These are phyloP conservation scores for Ascodesmis nigricans DNA, from an alignment of 495 filamentous ascomycete species.

Conservation along the genomic window DNA sequence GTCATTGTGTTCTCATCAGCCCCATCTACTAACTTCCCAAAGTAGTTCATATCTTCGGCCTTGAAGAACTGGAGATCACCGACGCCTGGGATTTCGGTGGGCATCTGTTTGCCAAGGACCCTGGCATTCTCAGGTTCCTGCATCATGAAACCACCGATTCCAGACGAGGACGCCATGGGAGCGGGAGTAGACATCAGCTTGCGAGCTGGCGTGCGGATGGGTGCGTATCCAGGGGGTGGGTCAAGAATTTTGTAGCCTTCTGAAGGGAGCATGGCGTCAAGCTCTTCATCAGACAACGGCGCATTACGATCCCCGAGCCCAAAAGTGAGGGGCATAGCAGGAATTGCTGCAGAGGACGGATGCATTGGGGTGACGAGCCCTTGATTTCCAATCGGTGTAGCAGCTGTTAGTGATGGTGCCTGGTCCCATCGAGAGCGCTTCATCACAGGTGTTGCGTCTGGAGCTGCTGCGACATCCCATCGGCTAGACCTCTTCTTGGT, in stretches of 20 bases:
- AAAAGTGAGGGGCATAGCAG: slow-evolving; percentile 39
- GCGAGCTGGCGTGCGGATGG: slow-evolving; percentile 52
- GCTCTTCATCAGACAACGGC: slow-evolving; percentile 73
- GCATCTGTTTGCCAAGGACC: slow-evolving; percentile 68
- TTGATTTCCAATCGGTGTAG: slow-evolving; percentile 62
- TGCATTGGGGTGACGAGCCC: slow-evolving; percentile 75
- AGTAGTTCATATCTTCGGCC: slow-evolving; percentile 96
- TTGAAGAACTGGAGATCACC: slow-evolving; percentile 98
- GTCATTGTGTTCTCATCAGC: slow-evolving; percentile 80
- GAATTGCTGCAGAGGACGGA: slow-evolving; percentile 33
- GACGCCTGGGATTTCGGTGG: slow-evolving; percentile 91
- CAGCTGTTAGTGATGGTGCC: slow-evolving; percentile 48
- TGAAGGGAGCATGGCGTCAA: slow-evolving; percentile 72
- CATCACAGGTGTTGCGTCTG: slow-evolving; percentile 38
- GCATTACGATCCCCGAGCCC: slow-evolving; percentile 65
- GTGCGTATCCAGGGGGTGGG: slow-evolving; percentile 78
- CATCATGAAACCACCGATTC: slow-evolving; percentile 82
- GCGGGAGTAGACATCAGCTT: slow-evolving; percentile 60
- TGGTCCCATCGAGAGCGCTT: slow-evolving; percentile 79
- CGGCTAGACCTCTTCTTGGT: slow-evolving; percentile 19
- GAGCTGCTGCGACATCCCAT: slow-evolving; percentile 20
- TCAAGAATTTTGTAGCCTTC: slow-evolving; percentile 90
- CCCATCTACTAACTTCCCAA: slow-evolving; percentile 88
- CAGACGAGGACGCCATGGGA: slow-evolving; percentile 36
- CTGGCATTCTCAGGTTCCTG: slow-evolving; percentile 73